Conservation (phyloP, 441 rosid species). For the Omphalea diandra region DNA sequence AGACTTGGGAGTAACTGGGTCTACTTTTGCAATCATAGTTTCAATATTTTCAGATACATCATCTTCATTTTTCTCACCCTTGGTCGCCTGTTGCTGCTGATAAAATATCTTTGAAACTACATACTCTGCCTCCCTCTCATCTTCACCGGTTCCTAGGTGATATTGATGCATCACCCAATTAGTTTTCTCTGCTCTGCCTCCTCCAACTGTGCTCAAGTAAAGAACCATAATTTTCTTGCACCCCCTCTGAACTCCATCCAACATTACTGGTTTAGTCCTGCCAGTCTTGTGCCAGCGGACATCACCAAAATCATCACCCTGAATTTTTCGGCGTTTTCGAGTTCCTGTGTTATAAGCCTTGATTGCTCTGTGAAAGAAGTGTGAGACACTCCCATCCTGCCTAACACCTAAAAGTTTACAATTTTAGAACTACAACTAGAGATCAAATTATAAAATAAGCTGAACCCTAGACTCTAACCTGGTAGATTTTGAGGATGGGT, state of each 20-base stretch:
- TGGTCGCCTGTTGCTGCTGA: conserved; percentile 60
- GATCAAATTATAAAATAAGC: conserved; percentile 16
- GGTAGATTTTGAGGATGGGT: conserved; percentile 95
- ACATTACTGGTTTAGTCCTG: conserved; percentile 69
- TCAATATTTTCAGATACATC: conserved; percentile 43
- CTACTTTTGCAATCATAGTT: conserved; percentile 41
- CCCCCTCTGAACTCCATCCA: conserved; percentile 77
- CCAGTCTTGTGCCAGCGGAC: conserved; percentile 99
- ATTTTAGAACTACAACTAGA: background rate
- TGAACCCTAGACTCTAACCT: conserved; percentile 39
- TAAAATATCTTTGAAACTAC: conserved; percentile 80
- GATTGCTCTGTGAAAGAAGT: conserved; percentile 86
- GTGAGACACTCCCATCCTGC: conserved; percentile 71
- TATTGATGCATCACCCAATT: conserved; percentile 99
- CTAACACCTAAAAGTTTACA: conserved; percentile 53
- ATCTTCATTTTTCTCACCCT: conserved; percentile 54
- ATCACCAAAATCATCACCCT: conserved; percentile 70
- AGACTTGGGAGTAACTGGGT: conserved; percentile 73
- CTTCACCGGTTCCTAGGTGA: conserved; percentile 85
- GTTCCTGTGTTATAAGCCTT: conserved; percentile 94
- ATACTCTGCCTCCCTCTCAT: conserved; percentile 75
- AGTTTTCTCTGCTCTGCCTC: conserved; percentile 78
- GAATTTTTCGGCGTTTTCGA: conserved; percentile 88
- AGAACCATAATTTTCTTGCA: conserved; percentile 95
- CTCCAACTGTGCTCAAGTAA: conserved; percentile 44